Percentiles rank a stretch among this genome's conserved stretches.
Conservation (phyloP, 805 yeast genomes). For the Saccharomycopsis lassenensis region DNA sequence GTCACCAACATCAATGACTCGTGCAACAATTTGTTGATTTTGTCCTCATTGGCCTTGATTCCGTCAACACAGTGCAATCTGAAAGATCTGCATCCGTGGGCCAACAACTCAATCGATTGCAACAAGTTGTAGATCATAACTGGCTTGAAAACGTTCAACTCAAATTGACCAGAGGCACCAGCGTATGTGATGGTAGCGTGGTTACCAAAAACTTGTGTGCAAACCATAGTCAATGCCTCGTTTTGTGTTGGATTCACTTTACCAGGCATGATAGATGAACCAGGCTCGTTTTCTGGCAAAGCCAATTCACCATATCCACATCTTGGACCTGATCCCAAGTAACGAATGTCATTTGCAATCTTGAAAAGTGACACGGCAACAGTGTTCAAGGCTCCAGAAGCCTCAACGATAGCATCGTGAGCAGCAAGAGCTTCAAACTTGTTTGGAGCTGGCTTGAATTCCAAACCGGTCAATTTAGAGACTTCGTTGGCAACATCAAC, state of each 20-base stretch:
- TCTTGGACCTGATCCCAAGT: slow-evolving; percentile 98
- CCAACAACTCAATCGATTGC: slow-evolving; percentile 75
- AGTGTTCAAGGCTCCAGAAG: slow-evolving; percentile 94
- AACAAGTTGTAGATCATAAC: slow-evolving; percentile 86
- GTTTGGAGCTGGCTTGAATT: slow-evolving; percentile 92
- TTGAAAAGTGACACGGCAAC: slow-evolving; percentile 88
- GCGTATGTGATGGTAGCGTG: slow-evolving; percentile 90
- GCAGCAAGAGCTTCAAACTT: slow-evolving; percentile 99
- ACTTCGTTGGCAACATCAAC: slow-evolving; percentile 80
- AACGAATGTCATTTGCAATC: slow-evolving; percentile 96
- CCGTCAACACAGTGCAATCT: slow-evolving; percentile 93
- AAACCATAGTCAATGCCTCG: slow-evolving; percentile 97
- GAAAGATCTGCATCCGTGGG: slow-evolving; percentile 86
- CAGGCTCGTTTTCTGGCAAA: slow-evolving; percentile 98
- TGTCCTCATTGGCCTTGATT: slow-evolving; percentile 76
- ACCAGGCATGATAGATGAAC: slow-evolving; percentile 99
- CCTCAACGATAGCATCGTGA: slow-evolving; percentile 96
- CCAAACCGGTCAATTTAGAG: slow-evolving; percentile 74
- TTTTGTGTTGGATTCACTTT: slow-evolving; percentile 99
- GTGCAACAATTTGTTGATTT: slow-evolving; percentile 77
- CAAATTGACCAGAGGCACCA: slow-evolving; percentile 98
- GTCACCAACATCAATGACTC: slow-evolving; percentile 98
- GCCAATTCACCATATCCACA: slow-evolving; percentile 97
- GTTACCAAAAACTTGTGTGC: slow-evolving; percentile 96
- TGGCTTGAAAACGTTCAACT: slow-evolving; percentile 96